phyloP scores from a whole-genome alignment of 2,329 filamentous ascomycete species.

The Leptographium radiaticola region DNA sequence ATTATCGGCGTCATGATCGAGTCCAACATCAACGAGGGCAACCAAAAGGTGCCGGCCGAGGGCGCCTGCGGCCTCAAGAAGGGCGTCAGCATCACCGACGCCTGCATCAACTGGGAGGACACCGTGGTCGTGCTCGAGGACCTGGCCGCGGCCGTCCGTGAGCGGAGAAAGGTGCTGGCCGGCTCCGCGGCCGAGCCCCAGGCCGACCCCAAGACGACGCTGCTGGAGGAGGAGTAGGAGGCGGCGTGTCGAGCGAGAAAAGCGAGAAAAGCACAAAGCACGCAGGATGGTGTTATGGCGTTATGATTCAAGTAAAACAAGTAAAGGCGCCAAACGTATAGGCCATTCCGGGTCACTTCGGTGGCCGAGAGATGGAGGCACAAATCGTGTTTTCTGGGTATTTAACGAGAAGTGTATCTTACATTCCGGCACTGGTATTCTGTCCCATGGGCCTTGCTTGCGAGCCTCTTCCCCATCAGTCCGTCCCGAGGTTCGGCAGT shows the following conservation, averaged over 20 bases:
- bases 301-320: neutral
- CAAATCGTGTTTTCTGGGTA: too few relatives aligned
- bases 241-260: too few relatives aligned
- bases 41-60: constrained; percentile 77
- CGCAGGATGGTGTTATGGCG: neutral
- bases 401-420: too few relatives aligned
- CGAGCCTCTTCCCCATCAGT: neutral
- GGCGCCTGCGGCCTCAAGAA: constrained; percentile 68
- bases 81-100: constrained; percentile 90
- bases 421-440: too few relatives aligned
- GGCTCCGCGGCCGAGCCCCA: constrained; percentile 19
- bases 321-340: neutral
- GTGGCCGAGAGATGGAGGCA: too few relatives aligned
- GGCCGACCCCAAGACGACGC: constrained; percentile 27
- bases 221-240: constrained; percentile 35
- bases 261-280: neutral
- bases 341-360: too few relatives aligned
- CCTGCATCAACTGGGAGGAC: constrained; percentile 86
- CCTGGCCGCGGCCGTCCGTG: constrained; percentile 70
- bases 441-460: too few relatives aligned
- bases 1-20: constrained; percentile 99
- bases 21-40: constrained; percentile 87
- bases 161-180: constrained; percentile 47
- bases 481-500: neutral
- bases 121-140: constrained; percentile 74